Evolutionary conservation across 208 protist genomes (phyloP).

Genomic region (Trypanosoma lewisi): DNA sequence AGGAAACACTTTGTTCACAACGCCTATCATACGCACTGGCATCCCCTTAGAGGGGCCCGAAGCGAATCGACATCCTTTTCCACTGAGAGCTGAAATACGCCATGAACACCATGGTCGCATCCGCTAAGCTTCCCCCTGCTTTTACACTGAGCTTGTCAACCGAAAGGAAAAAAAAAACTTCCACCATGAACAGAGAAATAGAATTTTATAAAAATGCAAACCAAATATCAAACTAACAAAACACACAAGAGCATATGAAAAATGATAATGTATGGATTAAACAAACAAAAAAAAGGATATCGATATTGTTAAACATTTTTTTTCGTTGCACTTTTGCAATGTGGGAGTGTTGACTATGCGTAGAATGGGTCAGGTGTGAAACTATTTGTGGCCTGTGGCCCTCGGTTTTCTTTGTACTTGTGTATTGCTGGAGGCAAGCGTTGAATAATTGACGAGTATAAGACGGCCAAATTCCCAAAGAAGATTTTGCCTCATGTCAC

Average conservation of each 20-base stretch:
- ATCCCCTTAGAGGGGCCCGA: neutral
- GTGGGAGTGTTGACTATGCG: too few species aligned
- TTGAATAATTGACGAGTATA: neutral
- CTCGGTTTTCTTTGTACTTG: neutral
- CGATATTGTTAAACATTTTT: too few species aligned
- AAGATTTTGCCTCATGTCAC: neutral
- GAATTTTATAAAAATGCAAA: too few species aligned
- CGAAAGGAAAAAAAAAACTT: conserved; percentile 4
- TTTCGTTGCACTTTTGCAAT: too few species aligned
- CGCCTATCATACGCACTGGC: conserved; percentile 17
- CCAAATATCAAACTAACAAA: too few species aligned
- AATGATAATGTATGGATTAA: too few species aligned
- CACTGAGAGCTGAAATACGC: neutral
- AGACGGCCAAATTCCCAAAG: neutral
- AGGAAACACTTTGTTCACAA: conserved; percentile 16
- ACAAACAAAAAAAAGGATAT: too few species aligned
- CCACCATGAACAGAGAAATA: too few species aligned
- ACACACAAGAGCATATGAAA: too few species aligned
- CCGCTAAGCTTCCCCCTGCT: neutral
- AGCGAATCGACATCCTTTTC: neutral
- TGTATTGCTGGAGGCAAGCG: neutral
- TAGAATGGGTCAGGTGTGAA: neutral
- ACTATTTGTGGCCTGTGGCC: neutral
- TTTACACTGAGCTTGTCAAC: neutral
- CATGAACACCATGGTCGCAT: neutral